Evolutionary conservation across 2,329 filamentous ascomycete species (phyloP).

Genomic region (Colletotrichum endophyticum): DNA sequence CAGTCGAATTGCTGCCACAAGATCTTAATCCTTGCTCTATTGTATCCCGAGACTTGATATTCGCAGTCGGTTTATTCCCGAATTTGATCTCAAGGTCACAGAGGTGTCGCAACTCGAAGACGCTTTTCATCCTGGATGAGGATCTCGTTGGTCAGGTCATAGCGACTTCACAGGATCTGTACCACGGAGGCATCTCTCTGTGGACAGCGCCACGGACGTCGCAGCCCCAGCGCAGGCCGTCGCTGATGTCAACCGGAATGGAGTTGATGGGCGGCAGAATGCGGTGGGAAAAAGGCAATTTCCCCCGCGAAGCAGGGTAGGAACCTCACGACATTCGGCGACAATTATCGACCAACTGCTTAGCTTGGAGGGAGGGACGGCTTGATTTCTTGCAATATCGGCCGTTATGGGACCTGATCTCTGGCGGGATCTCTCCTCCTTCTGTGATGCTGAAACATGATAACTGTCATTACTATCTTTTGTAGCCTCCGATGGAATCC

Average conservation of each 20-base stretch:
- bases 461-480: no score
- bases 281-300: neutral
- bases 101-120: neutral
- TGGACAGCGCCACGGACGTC: neutral
- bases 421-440: no score
- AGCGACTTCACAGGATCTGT: neutral
- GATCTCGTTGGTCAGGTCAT: neutral
- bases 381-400: no score
- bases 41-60: neutral
- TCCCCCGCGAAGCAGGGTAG: neutral
- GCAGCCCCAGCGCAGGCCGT: neutral
- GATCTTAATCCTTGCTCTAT: no score
- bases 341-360: neutral
- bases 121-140: neutral
- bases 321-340: neutral
- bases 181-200: neutral
- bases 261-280: neutral
- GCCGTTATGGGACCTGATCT: no score
- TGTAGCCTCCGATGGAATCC: no score
- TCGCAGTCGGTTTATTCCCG: neutral
- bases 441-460: no score
- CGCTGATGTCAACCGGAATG: neutral
- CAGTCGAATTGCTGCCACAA: no score
- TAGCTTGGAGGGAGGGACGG: neutral
- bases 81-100: neutral